Conservation (phyloP, 2,329 filamentous ascomycete species). For the Aspergillus tanneri region DNA sequence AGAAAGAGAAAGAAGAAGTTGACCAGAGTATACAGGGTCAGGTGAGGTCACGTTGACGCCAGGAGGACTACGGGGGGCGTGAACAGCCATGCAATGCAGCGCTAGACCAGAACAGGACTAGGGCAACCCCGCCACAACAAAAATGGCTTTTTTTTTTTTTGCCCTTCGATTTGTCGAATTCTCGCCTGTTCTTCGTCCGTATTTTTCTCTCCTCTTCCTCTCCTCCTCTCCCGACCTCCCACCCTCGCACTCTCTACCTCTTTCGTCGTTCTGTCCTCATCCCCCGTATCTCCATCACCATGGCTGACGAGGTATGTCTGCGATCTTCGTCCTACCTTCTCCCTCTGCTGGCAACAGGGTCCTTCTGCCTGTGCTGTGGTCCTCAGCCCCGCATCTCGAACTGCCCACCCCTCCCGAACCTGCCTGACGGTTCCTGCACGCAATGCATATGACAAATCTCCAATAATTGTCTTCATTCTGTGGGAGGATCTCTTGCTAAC, state of each 20-base stretch:
- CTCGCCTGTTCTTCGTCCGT: conserved; percentile 23
- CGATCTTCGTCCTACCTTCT: conserved; percentile 17
- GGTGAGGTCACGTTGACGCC: background rate
- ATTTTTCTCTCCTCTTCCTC: conserved; percentile 24
- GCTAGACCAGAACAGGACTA: conserved; percentile 29
- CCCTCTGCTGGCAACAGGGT: conserved; percentile 26
- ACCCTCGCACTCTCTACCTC: conserved; percentile 23
- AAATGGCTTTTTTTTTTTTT: conserved; percentile 30
- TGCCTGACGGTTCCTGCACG: conserved; percentile 12
- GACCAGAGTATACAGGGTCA: background rate
- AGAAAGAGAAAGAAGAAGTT: background rate
- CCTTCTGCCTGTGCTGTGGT: conserved; percentile 25
- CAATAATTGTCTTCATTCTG: background rate
- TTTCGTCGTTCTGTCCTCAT: conserved; percentile 19
- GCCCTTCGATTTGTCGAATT: conserved; percentile 24
- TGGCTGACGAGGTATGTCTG: conserved; percentile 69
- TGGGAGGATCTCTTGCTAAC: conserved; percentile 10
- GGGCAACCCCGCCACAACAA: conserved; percentile 37
- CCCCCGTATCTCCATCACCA: conserved; percentile 46
- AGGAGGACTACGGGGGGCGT: conserved; percentile 12
- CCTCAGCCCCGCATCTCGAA: conserved; percentile 33
- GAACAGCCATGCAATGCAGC: conserved; percentile 10
- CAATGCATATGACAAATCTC: conserved; percentile 2
- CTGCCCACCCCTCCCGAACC: conserved; percentile 17
- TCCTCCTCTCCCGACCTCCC: conserved; percentile 19